Percentiles rank a stretch among this genome's conserved stretches.
Evolutionary conservation across 2,329 filamentous ascomycete species (phyloP).

Genomic region (Neonectria sp.): DNA sequence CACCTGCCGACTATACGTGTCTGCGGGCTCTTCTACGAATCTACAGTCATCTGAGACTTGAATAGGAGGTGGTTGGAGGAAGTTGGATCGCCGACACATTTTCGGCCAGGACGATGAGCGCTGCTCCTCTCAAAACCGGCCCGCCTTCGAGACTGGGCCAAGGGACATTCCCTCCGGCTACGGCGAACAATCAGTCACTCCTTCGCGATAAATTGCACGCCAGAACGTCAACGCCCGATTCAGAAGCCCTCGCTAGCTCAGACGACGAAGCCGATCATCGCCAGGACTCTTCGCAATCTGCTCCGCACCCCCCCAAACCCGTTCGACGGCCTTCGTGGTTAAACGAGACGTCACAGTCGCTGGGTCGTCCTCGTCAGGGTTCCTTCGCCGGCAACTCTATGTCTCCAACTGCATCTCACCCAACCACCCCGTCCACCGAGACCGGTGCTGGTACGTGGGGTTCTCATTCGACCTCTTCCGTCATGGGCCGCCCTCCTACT

Average conservation of each 20-base stretch:
- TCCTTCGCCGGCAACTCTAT: slow-evolving; percentile 84
- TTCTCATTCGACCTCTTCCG: slow-evolving; percentile 64
- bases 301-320: slow-evolving; percentile 70
- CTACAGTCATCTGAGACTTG: slow-evolving; percentile 10
- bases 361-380: slow-evolving; percentile 77
- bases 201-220: slow-evolving; percentile 83
- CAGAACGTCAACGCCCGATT: slow-evolving; percentile 91
- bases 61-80: slow-evolving; percentile 27
- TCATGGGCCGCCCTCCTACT: slow-evolving; percentile 64
- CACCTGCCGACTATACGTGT: slow-evolving; percentile 5
- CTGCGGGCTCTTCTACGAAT: slow-evolving; percentile 6
- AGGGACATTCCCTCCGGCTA: slow-evolving; percentile 59
- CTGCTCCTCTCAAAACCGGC: slow-evolving; percentile 64
- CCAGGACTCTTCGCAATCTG: slow-evolving; percentile 65
- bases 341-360: slow-evolving; percentile 81
- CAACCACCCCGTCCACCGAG: slow-evolving; percentile 83
- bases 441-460: slow-evolving; percentile 67
- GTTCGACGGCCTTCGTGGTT: slow-evolving; percentile 86
- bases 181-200: slow-evolving; percentile 74
- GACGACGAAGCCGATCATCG: slow-evolving; percentile 89
- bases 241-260: slow-evolving; percentile 92
- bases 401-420: slow-evolving; percentile 85
- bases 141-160: slow-evolving; percentile 67
- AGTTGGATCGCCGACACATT: slow-evolving; percentile 23
- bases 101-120: slow-evolving; percentile 62